These are phyloP conservation scores for Euphorbia celastroides DNA, from an alignment of 441 rosid genomes.

Conservation along the genomic window DNA sequence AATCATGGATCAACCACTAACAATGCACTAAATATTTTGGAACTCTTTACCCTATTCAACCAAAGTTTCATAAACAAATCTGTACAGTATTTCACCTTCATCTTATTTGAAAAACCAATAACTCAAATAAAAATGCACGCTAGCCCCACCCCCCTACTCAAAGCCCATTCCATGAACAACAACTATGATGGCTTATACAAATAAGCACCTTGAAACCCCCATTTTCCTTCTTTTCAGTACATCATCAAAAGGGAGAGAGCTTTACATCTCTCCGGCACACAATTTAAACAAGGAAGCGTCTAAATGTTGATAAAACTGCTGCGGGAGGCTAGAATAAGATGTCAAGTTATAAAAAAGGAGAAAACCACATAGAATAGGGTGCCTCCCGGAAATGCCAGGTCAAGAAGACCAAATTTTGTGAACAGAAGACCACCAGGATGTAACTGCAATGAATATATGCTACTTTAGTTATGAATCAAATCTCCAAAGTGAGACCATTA, in stretches of 20 bases:
- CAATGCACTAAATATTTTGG: neutral
- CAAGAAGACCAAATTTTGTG: constrained; percentile 83
- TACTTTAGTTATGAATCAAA: constrained; percentile 2
- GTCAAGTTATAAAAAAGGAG: neutral
- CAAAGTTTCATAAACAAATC: too few species aligned
- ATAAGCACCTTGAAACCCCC: neutral
- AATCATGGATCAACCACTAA: neutral
- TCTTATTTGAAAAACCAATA: neutral
- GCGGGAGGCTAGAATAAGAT: neutral
- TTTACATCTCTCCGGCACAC: neutral
- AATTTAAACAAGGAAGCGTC: neutral
- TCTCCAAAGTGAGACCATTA: constrained; percentile 2
- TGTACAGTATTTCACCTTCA: too few species aligned
- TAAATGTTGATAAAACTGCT: neutral
- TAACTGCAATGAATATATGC: constrained; percentile 47
- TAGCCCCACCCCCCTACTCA: too few species aligned
- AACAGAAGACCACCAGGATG: constrained; percentile 81
- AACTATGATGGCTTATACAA: neutral
- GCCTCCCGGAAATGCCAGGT: constrained; percentile 77
- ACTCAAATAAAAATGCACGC: neutral
- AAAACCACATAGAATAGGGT: neutral
- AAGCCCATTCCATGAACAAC: too few species aligned
- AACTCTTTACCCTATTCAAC: neutral
- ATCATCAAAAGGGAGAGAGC: neutral
- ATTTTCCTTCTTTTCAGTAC: neutral